A percentile compares a stretch with the other conserved stretches of the same genome.
phyloP scores from a whole-genome alignment of 2,329 filamentous ascomycete species.

The Fusarium luffae region DNA sequence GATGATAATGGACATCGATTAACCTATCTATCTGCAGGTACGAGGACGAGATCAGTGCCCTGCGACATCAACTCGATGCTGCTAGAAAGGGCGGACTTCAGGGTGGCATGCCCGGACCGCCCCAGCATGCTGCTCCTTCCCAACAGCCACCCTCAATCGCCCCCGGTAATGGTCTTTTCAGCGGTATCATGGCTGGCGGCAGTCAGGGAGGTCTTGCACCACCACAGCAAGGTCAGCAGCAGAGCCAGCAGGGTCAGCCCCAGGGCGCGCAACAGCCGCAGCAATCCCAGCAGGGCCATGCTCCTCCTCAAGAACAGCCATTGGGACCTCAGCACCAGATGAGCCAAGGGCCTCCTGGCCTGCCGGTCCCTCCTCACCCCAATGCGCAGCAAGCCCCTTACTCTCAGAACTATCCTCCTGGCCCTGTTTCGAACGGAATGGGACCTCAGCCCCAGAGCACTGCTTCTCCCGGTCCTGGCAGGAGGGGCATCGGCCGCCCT shows the following conservation, averaged over 20 bases:
- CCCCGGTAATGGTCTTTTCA: conserved; percentile 92
- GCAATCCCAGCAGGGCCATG: conserved; percentile 52
- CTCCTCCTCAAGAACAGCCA: conserved; percentile 77
- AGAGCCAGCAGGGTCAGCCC: conserved; percentile 58
- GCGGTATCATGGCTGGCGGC: conserved; percentile 92
- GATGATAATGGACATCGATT: not conserved
- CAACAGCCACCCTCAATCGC: conserved; percentile 91
- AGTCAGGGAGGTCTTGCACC: conserved; percentile 87
- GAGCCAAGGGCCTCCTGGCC: conserved; percentile 79
- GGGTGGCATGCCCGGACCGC: conserved; percentile 71
- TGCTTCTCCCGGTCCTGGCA: conserved; percentile 85
- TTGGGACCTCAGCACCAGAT: conserved; percentile 64
- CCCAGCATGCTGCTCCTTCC: conserved; percentile 80
- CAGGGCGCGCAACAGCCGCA: conserved; percentile 58
- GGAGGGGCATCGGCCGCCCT: conserved; percentile 75
- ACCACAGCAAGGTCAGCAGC: conserved; percentile 77
- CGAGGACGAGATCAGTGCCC: conserved; percentile 86
- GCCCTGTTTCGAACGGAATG: conserved; percentile 74
- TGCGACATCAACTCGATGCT: conserved; percentile 87
- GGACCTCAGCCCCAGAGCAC: conserved; percentile 85
- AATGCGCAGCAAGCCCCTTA: conserved; percentile 77
- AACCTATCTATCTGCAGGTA: conserved; percentile 70
- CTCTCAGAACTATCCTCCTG: conserved; percentile 74
- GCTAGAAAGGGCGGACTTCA: conserved; percentile 72
- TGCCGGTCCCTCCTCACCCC: conserved; percentile 67